Evolutionary conservation across 177 flowering plant species (phyloP).

Genomic region (Telopea speciosissima): DNA sequence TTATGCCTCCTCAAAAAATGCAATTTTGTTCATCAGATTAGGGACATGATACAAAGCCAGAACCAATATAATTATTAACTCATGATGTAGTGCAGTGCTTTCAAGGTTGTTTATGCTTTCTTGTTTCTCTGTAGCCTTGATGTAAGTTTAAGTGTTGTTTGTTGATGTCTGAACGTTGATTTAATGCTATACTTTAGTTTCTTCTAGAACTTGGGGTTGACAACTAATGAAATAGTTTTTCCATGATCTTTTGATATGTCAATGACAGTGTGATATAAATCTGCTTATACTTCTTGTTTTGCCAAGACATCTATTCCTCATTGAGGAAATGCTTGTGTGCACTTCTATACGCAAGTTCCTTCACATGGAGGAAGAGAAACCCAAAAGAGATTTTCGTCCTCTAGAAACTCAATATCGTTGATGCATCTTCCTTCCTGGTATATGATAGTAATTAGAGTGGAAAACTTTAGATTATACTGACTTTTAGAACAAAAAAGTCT

Average conservation of each 20-base stretch:
- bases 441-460: background rate
- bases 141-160: no score
- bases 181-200: no score
- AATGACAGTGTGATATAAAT: background rate
- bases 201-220: no score
- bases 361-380: background rate
- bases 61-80: no score
- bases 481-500: background rate
- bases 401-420: background rate
- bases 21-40: no score
- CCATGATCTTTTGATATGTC: background rate
- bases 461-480: background rate
- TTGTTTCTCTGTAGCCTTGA: no score
- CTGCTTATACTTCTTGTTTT: background rate
- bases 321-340: background rate
- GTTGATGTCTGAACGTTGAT: no score
- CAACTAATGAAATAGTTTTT: background rate
- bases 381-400: background rate
- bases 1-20: no score
- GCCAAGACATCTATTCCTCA: background rate
- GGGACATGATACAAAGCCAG: no score
- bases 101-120: no score
- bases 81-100: no score
- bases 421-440: background rate
- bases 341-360: background rate